phyloP scores from a whole-genome alignment of 169 alveolate species.

The Cardiosporidium cionae region DNA sequence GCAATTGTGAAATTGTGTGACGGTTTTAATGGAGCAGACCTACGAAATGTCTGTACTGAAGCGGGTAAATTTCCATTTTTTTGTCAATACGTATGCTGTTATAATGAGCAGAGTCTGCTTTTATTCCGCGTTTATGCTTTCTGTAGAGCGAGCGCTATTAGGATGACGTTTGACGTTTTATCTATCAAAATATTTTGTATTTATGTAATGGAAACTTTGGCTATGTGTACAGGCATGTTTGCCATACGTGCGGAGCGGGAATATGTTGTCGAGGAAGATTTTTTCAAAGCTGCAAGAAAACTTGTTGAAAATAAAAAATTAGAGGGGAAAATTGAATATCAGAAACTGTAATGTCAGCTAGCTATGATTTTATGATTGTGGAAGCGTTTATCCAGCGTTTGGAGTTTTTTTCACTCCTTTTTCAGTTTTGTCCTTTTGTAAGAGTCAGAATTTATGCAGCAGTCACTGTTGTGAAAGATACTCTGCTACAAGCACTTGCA shows the following conservation, averaged over 20 bases:
- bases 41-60: slow-evolving; percentile 98
- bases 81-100: not conserved
- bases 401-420: too few relatives aligned
- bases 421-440: too few relatives aligned
- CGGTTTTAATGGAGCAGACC: slow-evolving; percentile 98
- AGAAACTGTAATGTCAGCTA: slow-evolving; percentile 68
- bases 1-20: slow-evolving; percentile 89
- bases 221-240: slow-evolving; percentile 74
- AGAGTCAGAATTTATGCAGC: too few relatives aligned
- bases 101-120: too few relatives aligned
- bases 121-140: too few relatives aligned
- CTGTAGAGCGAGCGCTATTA: too few relatives aligned
- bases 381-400: too few relatives aligned
- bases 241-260: slow-evolving; percentile 98
- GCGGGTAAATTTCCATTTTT: slow-evolving; percentile 65
- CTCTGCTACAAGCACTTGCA: too few relatives aligned
- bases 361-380: too few relatives aligned
- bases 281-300: slow-evolving; percentile 93
- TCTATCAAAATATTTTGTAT: not conserved
- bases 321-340: slow-evolving; percentile 90
- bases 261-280: slow-evolving; percentile 95
- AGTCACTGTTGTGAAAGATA: too few relatives aligned
- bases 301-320: slow-evolving; percentile 89
- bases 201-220: not conserved
- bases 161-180: too few relatives aligned